These are phyloP conservation scores for Cucurbita maxima DNA, from an alignment of 306 rosid genomes.

Conservation along the genomic window DNA sequence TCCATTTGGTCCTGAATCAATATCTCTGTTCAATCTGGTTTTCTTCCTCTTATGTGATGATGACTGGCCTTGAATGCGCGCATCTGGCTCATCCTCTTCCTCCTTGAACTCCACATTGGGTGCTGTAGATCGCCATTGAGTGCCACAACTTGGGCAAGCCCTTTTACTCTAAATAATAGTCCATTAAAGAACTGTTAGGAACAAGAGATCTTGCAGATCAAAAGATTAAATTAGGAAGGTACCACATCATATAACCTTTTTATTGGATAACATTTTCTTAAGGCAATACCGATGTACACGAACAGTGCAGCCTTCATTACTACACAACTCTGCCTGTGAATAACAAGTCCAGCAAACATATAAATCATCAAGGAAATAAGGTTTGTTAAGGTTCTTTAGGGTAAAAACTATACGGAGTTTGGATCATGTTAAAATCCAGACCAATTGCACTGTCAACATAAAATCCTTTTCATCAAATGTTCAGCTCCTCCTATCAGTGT, in stretches of 20 bases:
- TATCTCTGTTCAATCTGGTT: conserved; percentile 9
- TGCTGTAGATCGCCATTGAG: conserved; percentile 31
- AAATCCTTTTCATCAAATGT: neutral
- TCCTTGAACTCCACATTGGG: conserved; percentile 32
- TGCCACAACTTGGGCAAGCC: conserved; percentile 58
- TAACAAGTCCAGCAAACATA: neutral
- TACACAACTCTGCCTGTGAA: conserved; percentile 62
- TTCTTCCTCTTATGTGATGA: conserved; percentile 25
- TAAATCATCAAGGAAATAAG: neutral
- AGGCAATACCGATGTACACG: conserved; percentile 71
- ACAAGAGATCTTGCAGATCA: neutral
- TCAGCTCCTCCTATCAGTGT: neutral
- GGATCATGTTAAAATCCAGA: neutral
- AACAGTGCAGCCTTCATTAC: conserved; percentile 45
- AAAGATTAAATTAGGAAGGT: neutral
- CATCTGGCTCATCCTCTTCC: conserved; percentile 20
- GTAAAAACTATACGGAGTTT: neutral
- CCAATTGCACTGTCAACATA: neutral
- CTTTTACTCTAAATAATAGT: conserved; percentile 29
- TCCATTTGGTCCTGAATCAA: conserved; percentile 24
- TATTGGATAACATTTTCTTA: conserved; percentile 40
- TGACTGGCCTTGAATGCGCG: conserved; percentile 20
- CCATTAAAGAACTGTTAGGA: neutral
- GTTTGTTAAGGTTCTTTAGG: neutral
- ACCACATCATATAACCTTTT: conserved; percentile 30